A percentile compares a stretch with the other conserved stretches of the same genome.
These are phyloP conservation scores for Sapria himalayana DNA, from an alignment of 345 rosid genomes.

Conservation along the genomic window DNA sequence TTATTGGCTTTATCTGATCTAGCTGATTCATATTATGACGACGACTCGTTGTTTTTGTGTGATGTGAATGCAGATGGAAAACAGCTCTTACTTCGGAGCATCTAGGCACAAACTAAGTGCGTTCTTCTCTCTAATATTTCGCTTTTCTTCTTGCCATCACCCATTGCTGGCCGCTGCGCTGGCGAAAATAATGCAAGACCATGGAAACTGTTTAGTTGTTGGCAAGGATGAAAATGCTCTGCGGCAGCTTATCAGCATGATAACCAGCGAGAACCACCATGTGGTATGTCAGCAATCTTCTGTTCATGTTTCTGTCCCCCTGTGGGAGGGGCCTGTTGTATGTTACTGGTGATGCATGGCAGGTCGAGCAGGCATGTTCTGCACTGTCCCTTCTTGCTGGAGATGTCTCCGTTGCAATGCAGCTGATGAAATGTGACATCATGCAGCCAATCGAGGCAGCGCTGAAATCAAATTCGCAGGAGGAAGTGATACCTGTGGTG, in stretches of 20 bases:
- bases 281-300: conserved; percentile 41
- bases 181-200: conserved; percentile 94
- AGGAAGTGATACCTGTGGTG: conserved; percentile 74
- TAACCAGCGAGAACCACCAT: conserved; percentile 77
- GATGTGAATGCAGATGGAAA: conserved; percentile 52
- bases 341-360: conserved; percentile 13
- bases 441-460: conserved; percentile 92
- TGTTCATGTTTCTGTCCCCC: conserved; percentile 5
- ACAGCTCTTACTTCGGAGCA: conserved; percentile 80
- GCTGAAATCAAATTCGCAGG: conserved; percentile 45
- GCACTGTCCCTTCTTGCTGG: conserved; percentile 84
- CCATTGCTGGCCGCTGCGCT: conserved; percentile 90
- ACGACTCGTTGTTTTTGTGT: too few relatives aligned
- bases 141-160: conserved; percentile 96
- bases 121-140: conserved; percentile 92
- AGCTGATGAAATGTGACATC: conserved; percentile 89
- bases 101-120: conserved; percentile 93
- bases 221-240: conserved; percentile 99
- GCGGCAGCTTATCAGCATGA: conserved; percentile 97
- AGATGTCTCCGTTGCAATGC: conserved; percentile 79
- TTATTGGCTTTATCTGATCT: too few relatives aligned
- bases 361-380: conserved; percentile 96
- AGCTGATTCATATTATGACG: too few relatives aligned
- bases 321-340: conserved; percentile 9
- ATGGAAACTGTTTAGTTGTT: conserved; percentile 66